phyloP scores from a whole-genome alignment of 805 yeast genomes.

The Lachancea thermotolerans region DNA sequence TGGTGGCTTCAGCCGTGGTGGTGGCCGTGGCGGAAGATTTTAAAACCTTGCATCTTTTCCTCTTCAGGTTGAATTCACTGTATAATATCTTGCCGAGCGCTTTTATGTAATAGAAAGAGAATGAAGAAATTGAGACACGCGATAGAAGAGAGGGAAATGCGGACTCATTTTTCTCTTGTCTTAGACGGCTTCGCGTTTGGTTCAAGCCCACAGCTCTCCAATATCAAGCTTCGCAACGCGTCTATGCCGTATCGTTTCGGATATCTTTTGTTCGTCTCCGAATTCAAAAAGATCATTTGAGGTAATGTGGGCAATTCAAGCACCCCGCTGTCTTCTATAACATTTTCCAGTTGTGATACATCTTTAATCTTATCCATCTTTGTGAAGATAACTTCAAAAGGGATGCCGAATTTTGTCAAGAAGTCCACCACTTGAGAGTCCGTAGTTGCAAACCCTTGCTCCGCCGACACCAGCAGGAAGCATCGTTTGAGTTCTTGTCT shows the following conservation, averaged over 20 bases:
- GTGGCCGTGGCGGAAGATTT: conserved; percentile 23
- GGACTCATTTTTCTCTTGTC: not conserved
- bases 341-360: conserved; percentile 34
- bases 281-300: conserved; percentile 44
- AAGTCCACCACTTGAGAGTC: conserved; percentile 50
- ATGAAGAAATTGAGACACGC: not conserved
- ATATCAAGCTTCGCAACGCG: conserved; percentile 43
- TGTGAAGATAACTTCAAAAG: conserved; percentile 71
- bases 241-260: conserved; percentile 45
- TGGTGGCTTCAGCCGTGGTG: conserved; percentile 23
- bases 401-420: conserved; percentile 48
- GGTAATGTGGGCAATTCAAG: conserved; percentile 38
- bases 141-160: not conserved
- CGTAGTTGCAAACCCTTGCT: conserved; percentile 49
- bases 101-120: conserved; percentile 7
- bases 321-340: conserved; percentile 35
- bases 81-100: conserved; percentile 6
- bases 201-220: conserved; percentile 45
- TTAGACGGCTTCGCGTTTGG: conserved; percentile 20
- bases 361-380: conserved; percentile 56
- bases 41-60: conserved; percentile 4
- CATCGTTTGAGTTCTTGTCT: conserved; percentile 51
- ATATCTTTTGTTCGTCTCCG: conserved; percentile 32
- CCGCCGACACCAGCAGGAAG: conserved; percentile 55
- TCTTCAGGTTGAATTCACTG: conserved; percentile 4